Evolutionary conservation across 2,329 filamentous ascomycete genomes (phyloP), one percentile per base, ranked within the genome.

Genomic region (Nannizziopsis barbatae): DNA sequence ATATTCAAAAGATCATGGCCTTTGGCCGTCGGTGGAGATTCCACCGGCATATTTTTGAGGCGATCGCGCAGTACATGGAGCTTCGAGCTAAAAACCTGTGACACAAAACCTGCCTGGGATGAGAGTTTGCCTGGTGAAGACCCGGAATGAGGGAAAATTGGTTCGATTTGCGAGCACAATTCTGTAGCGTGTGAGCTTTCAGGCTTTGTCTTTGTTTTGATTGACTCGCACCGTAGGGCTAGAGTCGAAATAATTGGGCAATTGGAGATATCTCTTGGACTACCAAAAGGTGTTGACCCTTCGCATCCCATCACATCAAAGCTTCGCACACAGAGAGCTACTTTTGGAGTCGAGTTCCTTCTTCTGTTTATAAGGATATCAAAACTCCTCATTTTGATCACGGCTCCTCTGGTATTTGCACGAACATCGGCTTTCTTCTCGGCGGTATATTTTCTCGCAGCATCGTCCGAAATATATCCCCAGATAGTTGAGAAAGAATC

Each of bases 401-500:
- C 20, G 12, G 58, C 58, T 3, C 61, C 65, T 45, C 52, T 56
- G 5, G 57, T 58, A 8, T 52, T 54, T 22, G 56, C n/a, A 50
- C 53, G 54, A 14, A 57, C 27, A 10, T 47, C 46, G 5, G 54
- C 51, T 2, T 56, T 53, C 5, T 47, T 52, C 31, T 54, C 50
- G 4, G 32, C 43, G 10, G 41, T n/a, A 43, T 61, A 64, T 22
- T 50, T 22, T 33, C 58, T 48, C 5, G 60, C 47, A 6, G 62
- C 56, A 10, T 58, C 56, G 6, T 49, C 49, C 8, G 62, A 50
- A 30, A 70, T 54, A 17, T 57, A 58, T 5, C 60, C 63, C 27
- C 61, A 56, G 8, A 70, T 62, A 27, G 61, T 61, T 11, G 62
- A 60, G 5, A 54, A 50, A 9, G 60, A 56, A 49, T 70, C 67